These are phyloP conservation scores for Tolypocladium capitatum DNA, from an alignment of 2,329 filamentous ascomycete genomes.

Conservation along the genomic window DNA sequence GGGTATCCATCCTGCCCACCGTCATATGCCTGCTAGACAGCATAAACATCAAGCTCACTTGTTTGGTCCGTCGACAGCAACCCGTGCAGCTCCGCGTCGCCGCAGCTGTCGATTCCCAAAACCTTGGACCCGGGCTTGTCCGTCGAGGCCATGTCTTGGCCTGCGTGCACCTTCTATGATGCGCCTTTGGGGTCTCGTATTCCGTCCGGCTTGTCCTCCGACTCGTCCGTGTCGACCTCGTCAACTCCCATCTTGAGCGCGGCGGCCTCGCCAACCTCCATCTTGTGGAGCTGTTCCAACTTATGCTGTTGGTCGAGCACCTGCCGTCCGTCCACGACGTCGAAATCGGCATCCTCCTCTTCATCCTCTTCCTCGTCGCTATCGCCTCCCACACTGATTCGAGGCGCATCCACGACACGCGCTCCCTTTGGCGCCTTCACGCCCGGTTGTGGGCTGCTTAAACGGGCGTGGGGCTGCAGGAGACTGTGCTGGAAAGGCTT, in stretches of 20 bases:
- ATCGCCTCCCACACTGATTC: conserved; percentile 25
- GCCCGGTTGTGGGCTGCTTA: conserved; percentile 5
- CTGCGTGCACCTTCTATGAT: conserved; percentile 17
- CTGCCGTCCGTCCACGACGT: conserved; percentile 30
- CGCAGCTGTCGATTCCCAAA: neutral
- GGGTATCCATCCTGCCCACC: neutral
- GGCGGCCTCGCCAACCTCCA: conserved; percentile 46
- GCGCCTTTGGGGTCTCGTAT: conserved; percentile 11
- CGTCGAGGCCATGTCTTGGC: neutral
- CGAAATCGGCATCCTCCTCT: conserved; percentile 28
- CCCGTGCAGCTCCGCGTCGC: neutral
- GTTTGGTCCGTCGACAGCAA: neutral
- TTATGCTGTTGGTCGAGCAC: conserved; percentile 34
- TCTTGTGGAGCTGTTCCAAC: conserved; percentile 39
- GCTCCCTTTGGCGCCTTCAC: conserved; percentile 9
- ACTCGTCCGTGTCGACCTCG: conserved; percentile 25
- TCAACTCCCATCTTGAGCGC: conserved; percentile 30
- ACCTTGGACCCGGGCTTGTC: neutral
- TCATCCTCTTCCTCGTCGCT: conserved; percentile 26
- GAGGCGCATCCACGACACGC: conserved; percentile 11
- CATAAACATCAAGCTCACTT: neutral
- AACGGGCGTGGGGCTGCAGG: conserved; percentile 8
- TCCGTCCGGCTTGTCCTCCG: conserved; percentile 13
- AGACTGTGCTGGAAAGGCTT: conserved; percentile 34
- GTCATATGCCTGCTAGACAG: neutral